Percentiles rank a stretch among this genome's conserved stretches.
These are phyloP conservation scores for Botryotinia globosa DNA, from an alignment of 2,329 filamentous ascomycete genomes.

Conservation along the genomic window DNA sequence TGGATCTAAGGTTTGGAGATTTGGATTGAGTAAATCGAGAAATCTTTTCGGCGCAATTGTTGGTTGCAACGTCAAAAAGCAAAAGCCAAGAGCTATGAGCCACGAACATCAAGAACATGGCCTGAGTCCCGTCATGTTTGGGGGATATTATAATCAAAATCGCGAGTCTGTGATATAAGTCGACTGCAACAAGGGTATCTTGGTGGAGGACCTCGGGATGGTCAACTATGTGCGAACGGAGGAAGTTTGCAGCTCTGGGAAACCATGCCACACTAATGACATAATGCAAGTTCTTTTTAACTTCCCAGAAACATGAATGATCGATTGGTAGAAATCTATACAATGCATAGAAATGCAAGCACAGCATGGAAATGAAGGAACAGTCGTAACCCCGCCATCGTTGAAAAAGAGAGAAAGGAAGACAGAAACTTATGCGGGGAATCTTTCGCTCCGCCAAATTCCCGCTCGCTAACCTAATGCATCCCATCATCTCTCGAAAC, in stretches of 20 bases:
- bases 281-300: neutral
- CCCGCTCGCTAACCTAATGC: neutral
- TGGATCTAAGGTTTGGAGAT: neutral
- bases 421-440: neutral
- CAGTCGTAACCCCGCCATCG: neutral
- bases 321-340: neutral
- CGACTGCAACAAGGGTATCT: neutral
- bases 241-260: neutral
- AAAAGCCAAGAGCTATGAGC: neutral
- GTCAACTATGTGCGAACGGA: neutral
- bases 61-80: neutral
- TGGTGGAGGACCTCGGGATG: neutral
- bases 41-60: neutral
- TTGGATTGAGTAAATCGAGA: neutral
- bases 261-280: neutral
- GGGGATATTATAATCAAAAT: neutral
- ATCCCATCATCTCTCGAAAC: neutral
- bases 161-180: neutral
- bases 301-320: fast-evolving
- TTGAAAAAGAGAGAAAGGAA: neutral
- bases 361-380: neutral
- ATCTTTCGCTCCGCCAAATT: neutral
- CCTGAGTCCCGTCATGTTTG: neutral
- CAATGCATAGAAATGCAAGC: neutral
- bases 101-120: neutral